phyloP scores from a whole-genome alignment of 257 asterid genomes.

The Solanum peruvianum region DNA sequence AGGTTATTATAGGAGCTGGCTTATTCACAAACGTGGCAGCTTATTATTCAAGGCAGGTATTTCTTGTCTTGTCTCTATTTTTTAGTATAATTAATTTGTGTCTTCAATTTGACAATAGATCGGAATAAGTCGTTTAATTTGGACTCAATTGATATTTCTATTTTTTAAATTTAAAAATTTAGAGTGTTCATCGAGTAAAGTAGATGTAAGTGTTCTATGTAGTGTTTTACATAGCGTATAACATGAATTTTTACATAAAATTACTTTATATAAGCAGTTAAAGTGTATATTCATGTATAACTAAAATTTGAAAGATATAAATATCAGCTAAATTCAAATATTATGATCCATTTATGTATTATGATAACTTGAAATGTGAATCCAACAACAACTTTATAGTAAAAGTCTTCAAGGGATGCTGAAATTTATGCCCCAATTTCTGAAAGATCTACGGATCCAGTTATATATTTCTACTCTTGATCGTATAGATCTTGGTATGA shows the following conservation, averaged over 20 bases:
- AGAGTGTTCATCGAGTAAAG: not conserved
- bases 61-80: not conserved
- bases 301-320: too few species aligned
- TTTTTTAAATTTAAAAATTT: too few species aligned
- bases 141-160: too few species aligned
- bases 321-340: too few species aligned
- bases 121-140: not conserved
- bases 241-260: too few species aligned
- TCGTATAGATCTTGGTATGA: not conserved
- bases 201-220: not conserved
- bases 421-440: not conserved
- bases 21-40: not conserved
- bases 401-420: not conserved
- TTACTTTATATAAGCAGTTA: too few species aligned
- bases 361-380: not conserved
- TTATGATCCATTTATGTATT: too few species aligned
- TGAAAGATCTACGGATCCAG: not conserved
- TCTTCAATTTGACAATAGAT: not conserved
- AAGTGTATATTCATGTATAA: too few species aligned
- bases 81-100: not conserved
- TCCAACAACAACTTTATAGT: not conserved
- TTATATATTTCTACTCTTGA: not conserved
- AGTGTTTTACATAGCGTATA: too few species aligned
- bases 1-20: not conserved
- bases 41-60: not conserved